Percentiles rank a stretch among this genome's conserved stretches.
Evolutionary conservation across 192 early-diverging fungal genomes (phyloP).

Genomic region (Gigaspora rosea): DNA sequence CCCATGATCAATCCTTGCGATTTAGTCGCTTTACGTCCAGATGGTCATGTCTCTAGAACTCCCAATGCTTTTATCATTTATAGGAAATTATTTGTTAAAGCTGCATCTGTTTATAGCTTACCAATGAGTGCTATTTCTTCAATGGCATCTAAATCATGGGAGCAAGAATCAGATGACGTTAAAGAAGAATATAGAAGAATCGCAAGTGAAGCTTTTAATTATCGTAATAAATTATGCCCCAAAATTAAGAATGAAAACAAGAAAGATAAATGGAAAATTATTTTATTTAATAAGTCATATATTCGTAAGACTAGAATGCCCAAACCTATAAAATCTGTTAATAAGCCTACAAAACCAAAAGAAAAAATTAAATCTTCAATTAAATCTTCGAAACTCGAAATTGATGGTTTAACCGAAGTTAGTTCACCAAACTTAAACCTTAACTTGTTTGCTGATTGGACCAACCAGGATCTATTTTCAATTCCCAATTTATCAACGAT

Average conservation of each 20-base stretch:
- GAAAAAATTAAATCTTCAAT: too few relatives aligned
- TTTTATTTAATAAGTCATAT: background rate
- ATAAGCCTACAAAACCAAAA: too few relatives aligned
- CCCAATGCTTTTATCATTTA: slow-evolving; percentile 18
- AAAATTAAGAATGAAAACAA: background rate
- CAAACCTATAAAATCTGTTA: too few relatives aligned
- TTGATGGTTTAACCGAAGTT: too few relatives aligned
- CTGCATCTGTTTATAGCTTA: background rate
- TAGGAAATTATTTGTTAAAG: background rate
- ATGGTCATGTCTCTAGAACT: background rate
- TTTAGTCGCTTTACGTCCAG: background rate
- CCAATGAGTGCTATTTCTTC: slow-evolving; percentile 16
- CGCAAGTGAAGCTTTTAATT: slow-evolving; percentile 12
- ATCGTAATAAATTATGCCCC: background rate
- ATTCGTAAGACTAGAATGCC: too few relatives aligned
- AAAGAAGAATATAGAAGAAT: slow-evolving; percentile 22
- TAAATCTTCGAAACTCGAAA: too few relatives aligned
- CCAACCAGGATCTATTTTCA: too few relatives aligned
- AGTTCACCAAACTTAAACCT: too few relatives aligned
- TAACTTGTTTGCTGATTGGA: too few relatives aligned
- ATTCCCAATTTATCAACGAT: too few relatives aligned
- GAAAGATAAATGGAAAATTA: background rate
- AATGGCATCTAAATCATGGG: slow-evolving; percentile 12
- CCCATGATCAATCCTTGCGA: background rate
- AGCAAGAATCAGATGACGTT: background rate